Conservation (phyloP, 331 rosid genomes). For the Spiraea crenata region DNA sequence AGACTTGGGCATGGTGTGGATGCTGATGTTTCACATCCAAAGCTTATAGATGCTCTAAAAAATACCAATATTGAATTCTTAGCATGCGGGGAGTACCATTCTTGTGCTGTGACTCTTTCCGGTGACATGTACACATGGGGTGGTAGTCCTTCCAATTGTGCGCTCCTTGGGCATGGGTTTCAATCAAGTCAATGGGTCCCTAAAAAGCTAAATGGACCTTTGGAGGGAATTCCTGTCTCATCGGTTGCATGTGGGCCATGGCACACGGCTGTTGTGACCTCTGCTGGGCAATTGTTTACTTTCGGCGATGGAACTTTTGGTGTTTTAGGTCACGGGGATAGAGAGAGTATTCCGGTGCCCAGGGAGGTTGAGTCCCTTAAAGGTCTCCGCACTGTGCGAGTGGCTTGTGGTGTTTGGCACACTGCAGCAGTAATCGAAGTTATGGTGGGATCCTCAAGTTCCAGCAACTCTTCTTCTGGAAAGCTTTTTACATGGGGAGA, state of each 20-base stretch:
- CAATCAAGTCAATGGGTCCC: constrained; percentile 44
- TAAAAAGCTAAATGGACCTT: constrained; percentile 35
- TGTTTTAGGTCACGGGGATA: constrained; percentile 44
- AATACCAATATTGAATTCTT: constrained; percentile 36
- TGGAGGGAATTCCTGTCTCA: constrained; percentile 45
- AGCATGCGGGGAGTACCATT: constrained; percentile 42
- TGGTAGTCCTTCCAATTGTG: constrained; percentile 24
- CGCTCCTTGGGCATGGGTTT: constrained; percentile 31
- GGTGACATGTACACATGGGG: constrained; percentile 53
- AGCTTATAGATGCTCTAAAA: constrained; percentile 37
- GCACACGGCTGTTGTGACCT: constrained; percentile 51
- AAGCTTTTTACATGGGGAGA: constrained; percentile 53
- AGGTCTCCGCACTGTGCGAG: constrained; percentile 46
- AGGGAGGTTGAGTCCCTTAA: constrained; percentile 43
- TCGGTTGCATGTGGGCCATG: constrained; percentile 46
- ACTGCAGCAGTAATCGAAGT: constrained; percentile 47
- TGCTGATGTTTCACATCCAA: constrained; percentile 41
- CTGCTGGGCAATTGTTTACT: constrained; percentile 46
- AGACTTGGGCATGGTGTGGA: constrained; percentile 52
- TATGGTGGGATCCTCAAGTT: constrained; percentile 33
- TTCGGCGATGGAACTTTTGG: constrained; percentile 50
- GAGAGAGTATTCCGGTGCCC: constrained; percentile 28
- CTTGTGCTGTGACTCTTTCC: constrained; percentile 47
- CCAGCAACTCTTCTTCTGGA: constrained; percentile 40
- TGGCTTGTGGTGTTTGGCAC: constrained; percentile 53